These are phyloP conservation scores for Boletus pseudo-olivaceus DNA, from an alignment of 768 basidiomycete species.

Conservation along the genomic window DNA sequence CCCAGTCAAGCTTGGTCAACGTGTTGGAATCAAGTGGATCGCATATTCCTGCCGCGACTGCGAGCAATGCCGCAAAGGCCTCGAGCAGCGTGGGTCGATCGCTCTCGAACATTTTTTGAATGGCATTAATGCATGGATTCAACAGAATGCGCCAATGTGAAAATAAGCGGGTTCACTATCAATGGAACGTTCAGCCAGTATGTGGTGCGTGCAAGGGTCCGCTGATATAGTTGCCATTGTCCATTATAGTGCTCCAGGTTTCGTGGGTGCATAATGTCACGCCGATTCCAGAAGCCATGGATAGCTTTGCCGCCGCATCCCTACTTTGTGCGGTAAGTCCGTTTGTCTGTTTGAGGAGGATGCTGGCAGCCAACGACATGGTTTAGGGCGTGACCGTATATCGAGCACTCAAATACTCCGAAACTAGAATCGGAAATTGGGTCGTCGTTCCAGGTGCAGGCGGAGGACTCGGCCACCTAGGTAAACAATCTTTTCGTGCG, in stretches of 20 bases:
- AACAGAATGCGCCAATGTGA: slow-evolving; percentile 55
- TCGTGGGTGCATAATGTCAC: slow-evolving; percentile 74
- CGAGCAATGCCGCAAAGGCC: slow-evolving; percentile 72
- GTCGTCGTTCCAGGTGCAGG: slow-evolving; percentile 76
- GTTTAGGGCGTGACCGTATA: slow-evolving; percentile 78
- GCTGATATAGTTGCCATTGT: not conserved
- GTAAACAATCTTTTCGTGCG: slow-evolving; percentile 24
- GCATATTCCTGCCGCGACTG: slow-evolving; percentile 73
- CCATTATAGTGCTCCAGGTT: slow-evolving; percentile 35
- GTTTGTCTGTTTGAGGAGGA: not conserved
- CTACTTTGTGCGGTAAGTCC: slow-evolving; percentile 67
- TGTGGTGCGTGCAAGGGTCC: slow-evolving; percentile 36
- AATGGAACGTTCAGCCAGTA: slow-evolving; percentile 79
- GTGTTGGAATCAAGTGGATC: slow-evolving; percentile 83
- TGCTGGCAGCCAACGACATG: not conserved
- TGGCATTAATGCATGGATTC: not conserved
- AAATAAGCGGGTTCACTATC: slow-evolving; percentile 66
- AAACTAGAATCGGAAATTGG: slow-evolving; percentile 67
- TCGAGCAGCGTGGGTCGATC: slow-evolving; percentile 62
- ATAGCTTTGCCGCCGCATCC: slow-evolving; percentile 65
- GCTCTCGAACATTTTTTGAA: not conserved
- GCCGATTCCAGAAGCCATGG: slow-evolving; percentile 67
- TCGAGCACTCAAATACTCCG: slow-evolving; percentile 74
- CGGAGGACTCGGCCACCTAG: slow-evolving; percentile 81
- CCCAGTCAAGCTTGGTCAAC: slow-evolving; percentile 69